Conservation (phyloP, 108 stramenopile genomes). For the Craspedostauros australis region DNA sequence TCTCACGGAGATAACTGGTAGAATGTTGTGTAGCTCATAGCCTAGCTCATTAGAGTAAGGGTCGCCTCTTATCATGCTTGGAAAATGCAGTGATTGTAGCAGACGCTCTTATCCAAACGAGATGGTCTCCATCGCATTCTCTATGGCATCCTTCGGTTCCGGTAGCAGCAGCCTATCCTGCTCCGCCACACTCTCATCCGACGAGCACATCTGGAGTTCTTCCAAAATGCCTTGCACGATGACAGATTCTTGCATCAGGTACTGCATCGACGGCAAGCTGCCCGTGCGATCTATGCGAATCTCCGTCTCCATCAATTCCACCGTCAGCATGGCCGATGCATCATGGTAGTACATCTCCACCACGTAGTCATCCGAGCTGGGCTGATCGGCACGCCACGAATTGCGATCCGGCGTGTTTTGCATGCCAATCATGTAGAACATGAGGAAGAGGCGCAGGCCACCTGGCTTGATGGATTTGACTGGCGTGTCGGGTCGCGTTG, state of each 20-base stretch:
- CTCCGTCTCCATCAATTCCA: constrained; percentile 41
- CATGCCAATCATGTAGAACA: constrained; percentile 70
- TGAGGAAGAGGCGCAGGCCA: constrained; percentile 65
- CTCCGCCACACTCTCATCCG: constrained; percentile 6
- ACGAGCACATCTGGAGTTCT: constrained; percentile 12
- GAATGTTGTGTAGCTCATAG: constrained; percentile 15
- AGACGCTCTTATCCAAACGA: constrained; percentile 51
- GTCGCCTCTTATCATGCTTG: constrained; percentile 14
- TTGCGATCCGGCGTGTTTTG: constrained; percentile 68
- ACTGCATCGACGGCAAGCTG: constrained; percentile 57
- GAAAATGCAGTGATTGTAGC: constrained; percentile 22
- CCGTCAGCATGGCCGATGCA: constrained; percentile 51
- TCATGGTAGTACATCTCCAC: constrained; percentile 67
- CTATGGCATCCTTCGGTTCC: constrained; percentile 47
- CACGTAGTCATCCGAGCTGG: constrained; percentile 32
- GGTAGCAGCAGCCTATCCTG: constrained; percentile 51
- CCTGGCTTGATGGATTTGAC: constrained; percentile 71
- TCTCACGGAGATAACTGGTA: too few relatives aligned
- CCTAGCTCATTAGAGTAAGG: constrained; percentile 10
- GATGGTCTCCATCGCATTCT: constrained; percentile 52
- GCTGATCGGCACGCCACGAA: constrained; percentile 65
- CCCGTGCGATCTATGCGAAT: constrained; percentile 60
- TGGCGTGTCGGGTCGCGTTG: too few relatives aligned
- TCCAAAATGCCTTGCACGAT: constrained; percentile 53
- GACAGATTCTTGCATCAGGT: constrained; percentile 66